These are phyloP conservation scores for Buddleja alternifolia DNA, from an alignment of 257 asterid species.

Conservation along the genomic window DNA sequence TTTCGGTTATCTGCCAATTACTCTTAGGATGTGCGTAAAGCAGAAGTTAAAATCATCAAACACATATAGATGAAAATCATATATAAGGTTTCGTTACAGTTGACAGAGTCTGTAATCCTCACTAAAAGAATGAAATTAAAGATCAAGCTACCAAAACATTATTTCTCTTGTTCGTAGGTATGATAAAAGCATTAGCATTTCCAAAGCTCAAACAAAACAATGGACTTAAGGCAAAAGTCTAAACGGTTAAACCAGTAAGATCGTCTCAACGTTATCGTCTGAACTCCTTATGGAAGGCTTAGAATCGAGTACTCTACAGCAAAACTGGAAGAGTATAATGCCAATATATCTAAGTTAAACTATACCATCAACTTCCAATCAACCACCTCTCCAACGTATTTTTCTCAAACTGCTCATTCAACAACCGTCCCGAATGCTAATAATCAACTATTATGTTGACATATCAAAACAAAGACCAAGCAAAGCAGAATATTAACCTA, in stretches of 20 bases:
- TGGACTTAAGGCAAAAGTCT: background rate
- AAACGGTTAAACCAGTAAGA: background rate
- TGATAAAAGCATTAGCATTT: too few relatives aligned
- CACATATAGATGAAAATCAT: too few relatives aligned
- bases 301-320: background rate
- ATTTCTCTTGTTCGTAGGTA: background rate
- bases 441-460: conserved; percentile 4
- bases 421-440: background rate
- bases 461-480: background rate
- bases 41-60: too few relatives aligned
- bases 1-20: too few relatives aligned
- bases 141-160: background rate
- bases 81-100: too few relatives aligned
- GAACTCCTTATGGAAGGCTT: background rate
- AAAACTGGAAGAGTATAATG: background rate
- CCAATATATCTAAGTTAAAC: background rate
- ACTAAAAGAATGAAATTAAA: too few relatives aligned
- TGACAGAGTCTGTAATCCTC: too few relatives aligned
- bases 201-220: background rate
- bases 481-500: background rate
- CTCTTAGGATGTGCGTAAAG: too few relatives aligned
- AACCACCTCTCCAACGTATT: background rate
- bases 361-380: background rate
- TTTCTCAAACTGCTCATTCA: background rate
- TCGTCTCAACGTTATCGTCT: conserved; percentile 6